A percentile compares a stretch with the other conserved stretches of the same genome.
phyloP scores from a whole-genome alignment of 2,329 filamentous ascomycete species.

The Grosmannia clavigera region DNA sequence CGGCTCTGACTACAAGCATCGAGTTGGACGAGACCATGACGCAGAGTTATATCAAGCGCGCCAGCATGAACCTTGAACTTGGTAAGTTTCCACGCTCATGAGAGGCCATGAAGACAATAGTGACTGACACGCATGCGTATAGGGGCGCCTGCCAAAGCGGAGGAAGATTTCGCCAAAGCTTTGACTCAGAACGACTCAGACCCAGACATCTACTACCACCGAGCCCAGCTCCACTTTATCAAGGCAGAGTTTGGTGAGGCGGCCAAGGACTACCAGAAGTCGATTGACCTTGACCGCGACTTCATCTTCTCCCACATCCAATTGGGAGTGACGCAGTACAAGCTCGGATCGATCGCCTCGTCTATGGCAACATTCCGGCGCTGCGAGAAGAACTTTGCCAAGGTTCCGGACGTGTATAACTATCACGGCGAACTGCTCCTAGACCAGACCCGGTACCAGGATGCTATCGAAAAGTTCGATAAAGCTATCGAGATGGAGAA shows the following conservation, averaged over 20 bases:
- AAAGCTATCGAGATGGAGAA: conserved; percentile 98
- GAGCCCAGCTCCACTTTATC: conserved; percentile 96
- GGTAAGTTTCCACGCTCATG: conserved; percentile 36
- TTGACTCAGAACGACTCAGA: conserved; percentile 76
- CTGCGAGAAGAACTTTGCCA: conserved; percentile 96
- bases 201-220: conserved; percentile 98
- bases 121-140: not conserved
- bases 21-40: conserved; percentile 79
- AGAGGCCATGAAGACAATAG: not conserved
- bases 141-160: conserved; percentile 77
- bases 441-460: conserved; percentile 89
- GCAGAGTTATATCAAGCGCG: conserved; percentile 97
- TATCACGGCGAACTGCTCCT: conserved; percentile 96
- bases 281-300: conserved; percentile 85
- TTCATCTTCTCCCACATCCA: conserved; percentile 99
- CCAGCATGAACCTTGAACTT: conserved; percentile 93
- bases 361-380: conserved; percentile 97
- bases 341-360: conserved; percentile 95
- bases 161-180: conserved; percentile 76
- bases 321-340: conserved; percentile 97
- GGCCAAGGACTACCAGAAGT: conserved; percentile 98
- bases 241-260: conserved; percentile 86
- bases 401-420: conserved; percentile 96
- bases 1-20: conserved; percentile 84
- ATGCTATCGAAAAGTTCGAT: conserved; percentile 97